These are phyloP conservation scores for Gleditsia sinensis DNA, from an alignment of 306 rosid genomes.

Conservation along the genomic window DNA sequence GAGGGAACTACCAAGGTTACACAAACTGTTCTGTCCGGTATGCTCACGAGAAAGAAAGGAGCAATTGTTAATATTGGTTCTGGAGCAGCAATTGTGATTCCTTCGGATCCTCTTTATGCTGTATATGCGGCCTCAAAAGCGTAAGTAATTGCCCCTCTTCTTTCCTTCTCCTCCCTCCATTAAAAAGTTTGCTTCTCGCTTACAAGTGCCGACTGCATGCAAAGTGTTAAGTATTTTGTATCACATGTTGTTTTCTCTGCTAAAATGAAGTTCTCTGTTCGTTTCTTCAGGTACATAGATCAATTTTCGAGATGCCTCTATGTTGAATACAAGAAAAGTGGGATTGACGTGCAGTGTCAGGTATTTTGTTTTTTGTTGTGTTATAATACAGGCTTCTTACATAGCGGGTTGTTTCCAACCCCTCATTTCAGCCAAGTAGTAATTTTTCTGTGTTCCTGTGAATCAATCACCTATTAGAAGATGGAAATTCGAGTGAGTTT, in stretches of 20 bases:
- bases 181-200: not conserved
- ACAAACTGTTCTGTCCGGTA: slow-evolving; percentile 79
- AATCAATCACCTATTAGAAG: not conserved
- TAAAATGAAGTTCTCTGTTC: slow-evolving; percentile 7
- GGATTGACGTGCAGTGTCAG: slow-evolving; percentile 99
- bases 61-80: slow-evolving; percentile 96
- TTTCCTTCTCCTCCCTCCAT: no score
- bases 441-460: not conserved
- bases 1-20: slow-evolving; percentile 92
- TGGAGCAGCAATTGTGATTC: slow-evolving; percentile 87
- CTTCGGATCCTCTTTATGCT: slow-evolving; percentile 95
- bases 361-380: no score
- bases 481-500: not conserved
- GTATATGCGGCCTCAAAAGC: slow-evolving; percentile 97
- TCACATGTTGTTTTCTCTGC: not conserved
- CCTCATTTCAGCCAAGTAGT: not conserved
- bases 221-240: not conserved
- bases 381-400: not conserved
- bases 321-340: slow-evolving; percentile 94
- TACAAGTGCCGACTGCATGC: not conserved
- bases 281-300: slow-evolving; percentile 74
- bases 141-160: slow-evolving; percentile 60
- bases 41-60: slow-evolving; percentile 85
- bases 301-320: slow-evolving; percentile 90
- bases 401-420: not conserved